phyloP scores from a whole-genome alignment of 73 alveolate genomes.

The Durusdinium trenchii region DNA sequence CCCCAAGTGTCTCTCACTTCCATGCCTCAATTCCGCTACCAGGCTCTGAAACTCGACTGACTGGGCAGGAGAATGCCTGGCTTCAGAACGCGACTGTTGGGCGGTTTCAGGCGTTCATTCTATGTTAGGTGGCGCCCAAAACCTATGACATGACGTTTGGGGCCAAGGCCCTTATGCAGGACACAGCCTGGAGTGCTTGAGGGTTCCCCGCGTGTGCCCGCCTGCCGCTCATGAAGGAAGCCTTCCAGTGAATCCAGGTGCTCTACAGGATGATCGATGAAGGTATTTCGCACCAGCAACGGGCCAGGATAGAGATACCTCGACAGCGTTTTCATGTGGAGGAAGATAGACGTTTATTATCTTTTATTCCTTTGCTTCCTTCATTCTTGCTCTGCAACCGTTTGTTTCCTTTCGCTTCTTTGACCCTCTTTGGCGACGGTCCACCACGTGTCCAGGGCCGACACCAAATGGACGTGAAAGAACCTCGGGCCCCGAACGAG shows the following conservation, averaged over 20 bases:
- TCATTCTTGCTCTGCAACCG: no score
- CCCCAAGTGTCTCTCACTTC: no score
- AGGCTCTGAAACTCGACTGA: conserved; percentile 80
- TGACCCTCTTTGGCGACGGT: no score
- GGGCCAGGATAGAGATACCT: conserved; percentile 75
- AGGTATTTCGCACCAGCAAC: conserved; percentile 74
- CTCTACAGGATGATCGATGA: conserved; percentile 75
- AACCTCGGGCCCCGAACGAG: no score
- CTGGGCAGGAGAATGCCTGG: conserved; percentile 82
- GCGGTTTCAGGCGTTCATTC: neutral
- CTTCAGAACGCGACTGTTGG: neutral
- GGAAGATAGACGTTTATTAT: no score
- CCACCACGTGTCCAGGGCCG: no score
- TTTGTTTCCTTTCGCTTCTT: no score
- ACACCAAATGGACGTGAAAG: no score
- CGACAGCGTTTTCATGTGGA: no score
- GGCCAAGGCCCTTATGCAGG: neutral
- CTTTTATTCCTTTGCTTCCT: no score
- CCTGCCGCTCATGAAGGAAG: conserved; percentile 80
- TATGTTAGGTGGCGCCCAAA: neutral
- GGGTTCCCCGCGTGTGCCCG: neutral
- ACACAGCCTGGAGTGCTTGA: neutral
- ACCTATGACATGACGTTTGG: neutral
- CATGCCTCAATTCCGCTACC: conserved; percentile 78
- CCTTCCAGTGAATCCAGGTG: conserved; percentile 36